A percentile compares a stretch with the other conserved stretches of the same genome.
These are phyloP conservation scores for Lentinula sp. DNA, from an alignment of 768 basidiomycete genomes.

Conservation along the genomic window DNA sequence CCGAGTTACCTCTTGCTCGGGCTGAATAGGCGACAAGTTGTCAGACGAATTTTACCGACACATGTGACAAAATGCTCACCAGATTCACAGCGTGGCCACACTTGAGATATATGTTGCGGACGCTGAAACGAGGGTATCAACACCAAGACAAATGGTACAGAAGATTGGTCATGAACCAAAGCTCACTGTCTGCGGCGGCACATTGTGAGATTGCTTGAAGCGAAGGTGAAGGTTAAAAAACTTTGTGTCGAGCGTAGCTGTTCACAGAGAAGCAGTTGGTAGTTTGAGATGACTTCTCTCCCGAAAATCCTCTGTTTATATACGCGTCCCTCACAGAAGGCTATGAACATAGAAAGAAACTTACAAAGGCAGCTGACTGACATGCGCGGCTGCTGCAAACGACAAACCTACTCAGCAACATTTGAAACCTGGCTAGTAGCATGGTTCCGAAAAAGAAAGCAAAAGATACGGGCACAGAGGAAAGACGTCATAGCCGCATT, in stretches of 20 bases:
- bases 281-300: too few relatives aligned
- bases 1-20: slow-evolving; percentile 2
- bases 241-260: neutral
- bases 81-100: slow-evolving; percentile 4
- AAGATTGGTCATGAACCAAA: neutral
- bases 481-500: too few relatives aligned
- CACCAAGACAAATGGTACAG: neutral
- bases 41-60: neutral
- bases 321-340: too few relatives aligned
- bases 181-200: slow-evolving; percentile 3
- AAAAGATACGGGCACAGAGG: too few relatives aligned
- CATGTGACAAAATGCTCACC: neutral
- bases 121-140: neutral
- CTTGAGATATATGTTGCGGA: slow-evolving; percentile 5
- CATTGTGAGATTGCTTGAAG: neutral
- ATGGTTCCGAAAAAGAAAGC: too few relatives aligned
- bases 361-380: too few relatives aligned
- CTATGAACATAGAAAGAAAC: too few relatives aligned
- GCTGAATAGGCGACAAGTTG: neutral
- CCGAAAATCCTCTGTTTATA: too few relatives aligned
- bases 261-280: neutral
- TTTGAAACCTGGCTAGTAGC: too few relatives aligned
- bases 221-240: neutral
- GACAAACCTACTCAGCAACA: too few relatives aligned
- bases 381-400: too few relatives aligned